These are phyloP conservation scores for Aspergillus kassunensis DNA, from an alignment of 495 filamentous ascomycete genomes.

Conservation along the genomic window DNA sequence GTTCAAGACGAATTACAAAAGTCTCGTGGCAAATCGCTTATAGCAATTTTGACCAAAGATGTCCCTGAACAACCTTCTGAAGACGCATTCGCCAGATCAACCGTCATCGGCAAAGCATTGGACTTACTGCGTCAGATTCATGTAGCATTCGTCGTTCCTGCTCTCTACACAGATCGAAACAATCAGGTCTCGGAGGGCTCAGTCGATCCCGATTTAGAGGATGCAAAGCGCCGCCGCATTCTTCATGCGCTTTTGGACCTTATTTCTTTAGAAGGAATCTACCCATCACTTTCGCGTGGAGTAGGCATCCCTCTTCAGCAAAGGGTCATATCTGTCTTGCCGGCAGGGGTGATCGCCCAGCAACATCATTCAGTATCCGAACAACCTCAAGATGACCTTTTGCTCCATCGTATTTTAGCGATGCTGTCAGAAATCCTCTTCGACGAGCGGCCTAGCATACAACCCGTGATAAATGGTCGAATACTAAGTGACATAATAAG, in stretches of 20 bases:
- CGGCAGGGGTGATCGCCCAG: slow-evolving; percentile 43
- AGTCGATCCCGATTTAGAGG: slow-evolving; percentile 34
- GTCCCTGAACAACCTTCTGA: background rate
- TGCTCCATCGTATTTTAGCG: slow-evolving; percentile 30
- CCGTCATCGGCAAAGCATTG: slow-evolving; percentile 37
- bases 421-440: slow-evolving; percentile 28
- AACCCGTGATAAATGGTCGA: slow-evolving; percentile 38
- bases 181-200: background rate
- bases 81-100: slow-evolving; percentile 14
- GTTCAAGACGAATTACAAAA: slow-evolving; percentile 38
- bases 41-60: slow-evolving; percentile 32
- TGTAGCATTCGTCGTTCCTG: slow-evolving; percentile 30
- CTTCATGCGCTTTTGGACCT: slow-evolving; percentile 50
- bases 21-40: slow-evolving; percentile 31
- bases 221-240: slow-evolving; percentile 44
- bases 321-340: slow-evolving; percentile 48
- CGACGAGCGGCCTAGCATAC: slow-evolving; percentile 35
- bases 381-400: slow-evolving; percentile 25
- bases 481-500: slow-evolving; percentile 45
- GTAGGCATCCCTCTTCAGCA: slow-evolving; percentile 54
- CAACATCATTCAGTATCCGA: slow-evolving; percentile 19
- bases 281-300: slow-evolving; percentile 50
- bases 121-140: slow-evolving; percentile 36
- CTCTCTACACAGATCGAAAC: slow-evolving; percentile 12
- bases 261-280: slow-evolving; percentile 53